Evolutionary conservation across 139 green algal species (phyloP), one percentile per base, ranked within the genome.

Genomic region (Micromonas pusilla): DNA sequence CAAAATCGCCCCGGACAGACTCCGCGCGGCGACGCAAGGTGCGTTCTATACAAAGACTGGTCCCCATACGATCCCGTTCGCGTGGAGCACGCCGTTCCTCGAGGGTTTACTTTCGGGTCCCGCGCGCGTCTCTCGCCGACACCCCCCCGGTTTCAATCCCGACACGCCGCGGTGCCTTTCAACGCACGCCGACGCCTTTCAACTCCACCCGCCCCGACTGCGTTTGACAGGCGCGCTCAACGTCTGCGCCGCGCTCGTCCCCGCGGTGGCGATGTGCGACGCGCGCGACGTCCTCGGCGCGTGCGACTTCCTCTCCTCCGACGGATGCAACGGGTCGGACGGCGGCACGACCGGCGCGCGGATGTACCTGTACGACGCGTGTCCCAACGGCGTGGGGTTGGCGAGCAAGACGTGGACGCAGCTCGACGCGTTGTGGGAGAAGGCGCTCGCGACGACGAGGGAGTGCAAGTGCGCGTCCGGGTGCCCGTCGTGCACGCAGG

Each of bases 291-390:
- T 75, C 19, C 23, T 28, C 19, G 37, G 37, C 3, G 3, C 37
- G 1, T 21, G 20, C 1, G 23, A 4, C 16, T 63, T 75, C 45
- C 45, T 57, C 16, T 16, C 9, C 45, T 32, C 38, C 68, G 2
- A 75, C 30, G 9, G 20, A 25, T 3, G 23, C 25, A 4, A 21
- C 68, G 33, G 26, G 38, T 64, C 19, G 1, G 38, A n/a, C n/a
- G n/a, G n/a, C n/a, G n/a, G n/a, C n/a, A n/a, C n/a, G n/a, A n/a
- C 2, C 9, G 23, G 68, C 21, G 68, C 38, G 4, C 26, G 65
- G 6, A 63, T 75, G 4, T 75, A 62, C 68, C 37, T 75, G 13
- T 75, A 75, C 37, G 68, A 75, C 30, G 33, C 37, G 31, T 53
- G 26, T 36, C 68, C 68, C 23, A 32, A 63, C 1, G 68, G 68